phyloP scores from a whole-genome alignment of 495 filamentous ascomycete genomes.

The Aspergillus panamensis region DNA sequence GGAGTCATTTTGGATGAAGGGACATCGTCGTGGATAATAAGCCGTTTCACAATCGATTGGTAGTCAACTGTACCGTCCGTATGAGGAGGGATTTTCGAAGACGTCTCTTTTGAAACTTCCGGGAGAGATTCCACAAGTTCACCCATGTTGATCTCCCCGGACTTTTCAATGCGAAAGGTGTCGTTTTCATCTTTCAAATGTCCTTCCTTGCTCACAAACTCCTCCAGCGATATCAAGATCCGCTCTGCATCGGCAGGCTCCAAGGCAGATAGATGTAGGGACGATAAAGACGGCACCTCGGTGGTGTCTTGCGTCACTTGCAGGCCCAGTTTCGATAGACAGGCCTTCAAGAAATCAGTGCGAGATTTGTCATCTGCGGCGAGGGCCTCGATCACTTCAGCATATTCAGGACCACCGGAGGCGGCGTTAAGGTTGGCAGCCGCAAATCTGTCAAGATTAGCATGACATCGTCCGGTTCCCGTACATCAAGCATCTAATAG shows the following conservation, averaged over 20 bases:
- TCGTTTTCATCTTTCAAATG: conserved; percentile 85
- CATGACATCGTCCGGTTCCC: not conserved
- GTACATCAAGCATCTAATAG: not conserved
- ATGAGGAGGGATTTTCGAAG: conserved; percentile 6
- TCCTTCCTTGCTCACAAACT: conserved; percentile 65
- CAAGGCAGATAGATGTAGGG: conserved; percentile 75
- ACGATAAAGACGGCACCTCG: conserved; percentile 76
- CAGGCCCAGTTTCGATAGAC: conserved; percentile 77
- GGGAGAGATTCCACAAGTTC: conserved; percentile 52
- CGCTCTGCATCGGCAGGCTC: conserved; percentile 59
- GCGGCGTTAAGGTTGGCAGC: conserved; percentile 68
- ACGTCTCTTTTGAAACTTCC: conserved; percentile 21
- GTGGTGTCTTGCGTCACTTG: conserved; percentile 65
- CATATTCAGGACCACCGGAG: conserved; percentile 59
- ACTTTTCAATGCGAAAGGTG: conserved; percentile 70
- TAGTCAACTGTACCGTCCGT: conserved; percentile 68
- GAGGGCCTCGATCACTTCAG: conserved; percentile 63
- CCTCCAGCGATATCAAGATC: conserved; percentile 62
- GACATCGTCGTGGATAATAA: conserved; percentile 64
- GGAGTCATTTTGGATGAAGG: conserved; percentile 77
- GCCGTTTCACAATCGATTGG: conserved; percentile 65
- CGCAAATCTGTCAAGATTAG: conserved; percentile 62
- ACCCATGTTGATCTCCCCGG: conserved; percentile 59
- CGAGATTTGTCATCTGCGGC: conserved; percentile 67
- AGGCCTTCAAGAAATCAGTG: conserved; percentile 74